Percentiles rank a stretch among this genome's conserved stretches.
Evolutionary conservation across 2,329 filamentous ascomycete genomes (phyloP).

Genomic region (Ceratocystis ficicola): DNA sequence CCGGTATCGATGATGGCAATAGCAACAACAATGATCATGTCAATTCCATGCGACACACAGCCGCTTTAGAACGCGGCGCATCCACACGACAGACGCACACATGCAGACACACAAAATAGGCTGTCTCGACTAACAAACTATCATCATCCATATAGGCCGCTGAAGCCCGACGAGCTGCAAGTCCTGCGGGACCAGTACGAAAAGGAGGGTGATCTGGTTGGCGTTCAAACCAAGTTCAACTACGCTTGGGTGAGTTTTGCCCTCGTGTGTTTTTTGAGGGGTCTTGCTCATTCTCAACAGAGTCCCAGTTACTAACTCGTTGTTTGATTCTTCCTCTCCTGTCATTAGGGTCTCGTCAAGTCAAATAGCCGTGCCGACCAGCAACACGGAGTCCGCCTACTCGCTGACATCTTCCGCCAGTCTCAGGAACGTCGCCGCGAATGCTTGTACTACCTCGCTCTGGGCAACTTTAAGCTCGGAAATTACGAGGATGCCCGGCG

Average conservation of each 20-base stretch:
- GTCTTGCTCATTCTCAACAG: neutral
- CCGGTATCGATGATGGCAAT: slow-evolving; percentile 13
- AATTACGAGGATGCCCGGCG: slow-evolving; percentile 91
- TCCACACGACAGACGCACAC: neutral
- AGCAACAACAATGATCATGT: neutral
- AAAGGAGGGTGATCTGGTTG: slow-evolving; percentile 93
- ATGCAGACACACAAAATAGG: neutral
- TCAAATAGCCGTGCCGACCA: slow-evolving; percentile 73
- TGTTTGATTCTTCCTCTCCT: neutral
- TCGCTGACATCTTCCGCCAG: slow-evolving; percentile 92
- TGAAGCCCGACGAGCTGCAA: slow-evolving; percentile 83
- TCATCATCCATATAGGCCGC: slow-evolving; percentile 45
- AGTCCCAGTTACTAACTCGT: neutral
- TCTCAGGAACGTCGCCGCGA: slow-evolving; percentile 87
- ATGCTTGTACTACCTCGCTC: slow-evolving; percentile 93
- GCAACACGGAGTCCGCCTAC: slow-evolving; percentile 83
- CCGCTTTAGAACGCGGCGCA: neutral
- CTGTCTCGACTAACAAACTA: neutral
- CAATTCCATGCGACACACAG: neutral
- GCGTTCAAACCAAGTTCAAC: slow-evolving; percentile 98
- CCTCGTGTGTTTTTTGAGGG: neutral
- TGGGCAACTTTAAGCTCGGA: slow-evolving; percentile 95
- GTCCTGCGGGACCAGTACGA: slow-evolving; percentile 91
- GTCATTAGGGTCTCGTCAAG: slow-evolving; percentile 75
- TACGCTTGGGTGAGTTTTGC: slow-evolving; percentile 72